Percentiles rank a stretch among this genome's conserved stretches.
Conservation (phyloP, 2,329 filamentous ascomycete species). For the Aspergillus sergii region DNA sequence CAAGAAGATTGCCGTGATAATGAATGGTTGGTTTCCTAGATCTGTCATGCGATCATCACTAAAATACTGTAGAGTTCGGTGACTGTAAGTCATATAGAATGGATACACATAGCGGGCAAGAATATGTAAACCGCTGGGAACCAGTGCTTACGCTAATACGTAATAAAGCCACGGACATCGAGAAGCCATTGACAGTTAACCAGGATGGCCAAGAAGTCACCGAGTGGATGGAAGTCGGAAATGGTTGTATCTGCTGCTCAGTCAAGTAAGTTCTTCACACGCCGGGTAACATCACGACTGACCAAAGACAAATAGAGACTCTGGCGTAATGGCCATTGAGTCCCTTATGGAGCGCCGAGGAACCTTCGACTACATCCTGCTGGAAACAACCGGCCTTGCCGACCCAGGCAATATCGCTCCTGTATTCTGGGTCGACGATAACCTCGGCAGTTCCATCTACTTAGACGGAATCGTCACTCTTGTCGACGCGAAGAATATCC, state of each 20-base stretch:
- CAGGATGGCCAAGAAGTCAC: slow-evolving; percentile 80
- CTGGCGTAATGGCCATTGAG: slow-evolving; percentile 92
- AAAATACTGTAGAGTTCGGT: slow-evolving; percentile 66
- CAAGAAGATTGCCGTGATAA: slow-evolving; percentile 96
- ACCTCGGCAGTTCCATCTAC: slow-evolving; percentile 91
- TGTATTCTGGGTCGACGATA: slow-evolving; percentile 97
- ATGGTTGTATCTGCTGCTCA: slow-evolving; percentile 96
- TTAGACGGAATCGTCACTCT: slow-evolving; percentile 95
- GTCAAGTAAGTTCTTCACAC: slow-evolving; percentile 69
- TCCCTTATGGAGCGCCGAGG: slow-evolving; percentile 92
- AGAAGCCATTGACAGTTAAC: slow-evolving; percentile 91
- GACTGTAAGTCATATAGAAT: slow-evolving; percentile 61
- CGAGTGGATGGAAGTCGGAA: slow-evolving; percentile 94
- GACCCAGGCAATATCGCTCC: slow-evolving; percentile 95
- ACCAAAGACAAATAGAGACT: slow-evolving; percentile 62
- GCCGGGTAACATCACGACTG: background rate
- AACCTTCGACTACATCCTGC: slow-evolving; percentile 93
- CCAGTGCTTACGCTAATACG: background rate
- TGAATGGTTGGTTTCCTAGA: slow-evolving; percentile 68
- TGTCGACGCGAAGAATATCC: slow-evolving; percentile 91
- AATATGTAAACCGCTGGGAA: background rate
- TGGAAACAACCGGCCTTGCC: slow-evolving; percentile 93
- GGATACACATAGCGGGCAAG: background rate
- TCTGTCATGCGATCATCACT: slow-evolving; percentile 16
- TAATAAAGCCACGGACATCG: slow-evolving; percentile 79